Evolutionary conservation across 2,329 filamentous ascomycete genomes (phyloP).

Genomic region (Tolypocladium nubicola): DNA sequence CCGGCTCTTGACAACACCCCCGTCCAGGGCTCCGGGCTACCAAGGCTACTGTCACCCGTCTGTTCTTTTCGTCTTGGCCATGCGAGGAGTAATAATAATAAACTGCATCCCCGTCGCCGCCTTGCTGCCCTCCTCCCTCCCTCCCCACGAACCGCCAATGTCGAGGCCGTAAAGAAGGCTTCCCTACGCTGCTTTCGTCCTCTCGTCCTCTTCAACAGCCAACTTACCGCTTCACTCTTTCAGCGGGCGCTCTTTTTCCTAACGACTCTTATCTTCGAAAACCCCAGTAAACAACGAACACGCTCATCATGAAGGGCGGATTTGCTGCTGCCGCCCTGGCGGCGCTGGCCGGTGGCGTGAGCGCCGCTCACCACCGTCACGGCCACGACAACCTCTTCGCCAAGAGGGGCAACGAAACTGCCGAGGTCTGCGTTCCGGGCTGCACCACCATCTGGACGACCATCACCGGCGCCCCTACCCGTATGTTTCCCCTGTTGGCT

Average conservation of each 20-base stretch:
- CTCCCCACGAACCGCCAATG: conserved; percentile 32
- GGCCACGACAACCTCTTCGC: conserved; percentile 51
- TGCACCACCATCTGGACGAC: conserved; percentile 70
- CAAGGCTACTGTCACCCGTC: conserved; percentile 7
- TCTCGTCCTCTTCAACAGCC: conserved; percentile 32
- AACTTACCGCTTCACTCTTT: conserved; percentile 74
- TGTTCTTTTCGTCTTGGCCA: not conserved
- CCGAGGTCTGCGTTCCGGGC: conserved; percentile 42
- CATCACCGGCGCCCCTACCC: conserved; percentile 54
- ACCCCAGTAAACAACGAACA: not conserved
- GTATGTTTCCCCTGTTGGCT: conserved; percentile 32
- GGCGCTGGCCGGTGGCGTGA: conserved; percentile 46
- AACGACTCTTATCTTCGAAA: not conserved
- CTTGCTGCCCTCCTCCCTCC: conserved; percentile 19
- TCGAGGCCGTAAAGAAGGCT: conserved; percentile 41
- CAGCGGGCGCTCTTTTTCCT: conserved; percentile 65
- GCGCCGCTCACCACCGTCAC: conserved; percentile 50
- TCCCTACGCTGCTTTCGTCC: conserved; percentile 36
- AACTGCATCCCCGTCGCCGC: conserved; percentile 29
- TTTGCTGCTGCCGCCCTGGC: conserved; percentile 55
- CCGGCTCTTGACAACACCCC: not conserved
- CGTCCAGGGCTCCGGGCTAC: not conserved
- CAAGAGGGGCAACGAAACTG: conserved; percentile 32
- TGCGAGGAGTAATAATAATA: conserved; percentile 16
- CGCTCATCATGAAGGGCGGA: conserved; percentile 61